A percentile compares a stretch with the other conserved stretches of the same genome.
phyloP scores from a whole-genome alignment of 441 rosid genomes.

The Populus hybrid region DNA sequence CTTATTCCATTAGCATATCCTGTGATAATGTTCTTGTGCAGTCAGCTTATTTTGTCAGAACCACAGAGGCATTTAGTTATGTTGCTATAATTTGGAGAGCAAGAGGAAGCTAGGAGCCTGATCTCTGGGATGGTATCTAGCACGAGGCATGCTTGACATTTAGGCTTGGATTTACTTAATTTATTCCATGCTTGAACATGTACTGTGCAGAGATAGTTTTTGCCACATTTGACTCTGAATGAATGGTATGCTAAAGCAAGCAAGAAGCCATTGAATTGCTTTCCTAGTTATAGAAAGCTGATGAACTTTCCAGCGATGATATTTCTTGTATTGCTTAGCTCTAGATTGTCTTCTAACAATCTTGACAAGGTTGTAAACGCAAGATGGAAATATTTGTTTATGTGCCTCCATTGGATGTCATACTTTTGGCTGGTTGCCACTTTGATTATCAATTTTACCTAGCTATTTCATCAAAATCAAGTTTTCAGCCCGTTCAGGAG shows the following conservation, averaged over 20 bases:
- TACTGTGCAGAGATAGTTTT: constrained; percentile 38
- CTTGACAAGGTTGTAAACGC: too few relatives aligned
- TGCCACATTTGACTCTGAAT: constrained; percentile 20
- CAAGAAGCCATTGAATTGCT: constrained; percentile 16
- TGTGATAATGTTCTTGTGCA: too few relatives aligned
- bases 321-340: not conserved
- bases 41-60: too few relatives aligned
- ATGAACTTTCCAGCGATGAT: not conserved
- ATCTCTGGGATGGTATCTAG: constrained; percentile 39
- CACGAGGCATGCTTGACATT: not conserved
- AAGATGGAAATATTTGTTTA: too few relatives aligned
- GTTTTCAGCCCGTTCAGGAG: too few relatives aligned
- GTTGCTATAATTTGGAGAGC: constrained; percentile 25
- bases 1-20: too few relatives aligned
- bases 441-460: too few relatives aligned
- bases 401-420: too few relatives aligned
- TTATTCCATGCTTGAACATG: constrained; percentile 52
- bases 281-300: not conserved
- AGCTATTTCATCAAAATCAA: too few relatives aligned
- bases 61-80: too few relatives aligned
- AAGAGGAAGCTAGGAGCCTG: constrained; percentile 45
- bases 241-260: constrained; percentile 23
- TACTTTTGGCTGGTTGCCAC: too few relatives aligned
- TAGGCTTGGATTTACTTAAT: constrained; percentile 4
- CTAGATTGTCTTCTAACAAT: not conserved